Evolutionary conservation across 805 yeast genomes (phyloP).

Genomic region (Scheffersomyces spartinae): DNA sequence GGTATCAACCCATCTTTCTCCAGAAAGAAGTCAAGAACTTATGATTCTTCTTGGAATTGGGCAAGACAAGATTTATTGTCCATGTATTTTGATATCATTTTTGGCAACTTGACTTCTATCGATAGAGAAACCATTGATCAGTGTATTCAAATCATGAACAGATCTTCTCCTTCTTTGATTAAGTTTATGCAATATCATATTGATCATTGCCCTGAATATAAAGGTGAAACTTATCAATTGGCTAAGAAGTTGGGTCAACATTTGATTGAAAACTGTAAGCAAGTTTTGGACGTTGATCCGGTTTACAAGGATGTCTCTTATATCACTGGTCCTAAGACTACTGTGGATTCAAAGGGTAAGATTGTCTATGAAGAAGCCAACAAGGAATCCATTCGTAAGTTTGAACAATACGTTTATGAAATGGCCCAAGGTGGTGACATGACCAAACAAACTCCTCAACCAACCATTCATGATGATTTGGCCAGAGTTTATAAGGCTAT

Average conservation of each 20-base stretch:
- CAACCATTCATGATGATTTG: constrained; percentile 77
- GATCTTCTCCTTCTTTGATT: constrained; percentile 86
- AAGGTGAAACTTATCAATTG: constrained; percentile 87
- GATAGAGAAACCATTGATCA: constrained; percentile 95
- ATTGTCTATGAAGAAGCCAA: constrained; percentile 74
- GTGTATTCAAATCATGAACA: constrained; percentile 95
- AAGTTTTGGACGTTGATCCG: constrained; percentile 68
- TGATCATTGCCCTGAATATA: constrained; percentile 68
- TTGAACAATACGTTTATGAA: constrained; percentile 89
- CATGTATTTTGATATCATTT: constrained; percentile 91
- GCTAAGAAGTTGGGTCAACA: constrained; percentile 88
- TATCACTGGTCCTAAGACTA: constrained; percentile 92
- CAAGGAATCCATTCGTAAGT: constrained; percentile 84
- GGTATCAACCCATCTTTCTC: constrained; percentile 90
- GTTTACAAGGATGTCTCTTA: constrained; percentile 91
- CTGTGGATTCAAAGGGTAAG: constrained; percentile 80
- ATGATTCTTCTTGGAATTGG: constrained; percentile 99
- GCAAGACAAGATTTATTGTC: constrained; percentile 94
- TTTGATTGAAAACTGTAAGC: constrained; percentile 90
- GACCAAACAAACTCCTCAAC: constrained; percentile 51
- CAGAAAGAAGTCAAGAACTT: constrained; percentile 84
- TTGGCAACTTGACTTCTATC: constrained; percentile 80
- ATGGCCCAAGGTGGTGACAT: constrained; percentile 93
- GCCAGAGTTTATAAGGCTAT: constrained; percentile 74
- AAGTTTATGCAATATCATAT: constrained; percentile 92